Evolutionary conservation across 139 green algal genomes (phyloP).

Genomic region (Chlamydomonas sphaeroides): DNA sequence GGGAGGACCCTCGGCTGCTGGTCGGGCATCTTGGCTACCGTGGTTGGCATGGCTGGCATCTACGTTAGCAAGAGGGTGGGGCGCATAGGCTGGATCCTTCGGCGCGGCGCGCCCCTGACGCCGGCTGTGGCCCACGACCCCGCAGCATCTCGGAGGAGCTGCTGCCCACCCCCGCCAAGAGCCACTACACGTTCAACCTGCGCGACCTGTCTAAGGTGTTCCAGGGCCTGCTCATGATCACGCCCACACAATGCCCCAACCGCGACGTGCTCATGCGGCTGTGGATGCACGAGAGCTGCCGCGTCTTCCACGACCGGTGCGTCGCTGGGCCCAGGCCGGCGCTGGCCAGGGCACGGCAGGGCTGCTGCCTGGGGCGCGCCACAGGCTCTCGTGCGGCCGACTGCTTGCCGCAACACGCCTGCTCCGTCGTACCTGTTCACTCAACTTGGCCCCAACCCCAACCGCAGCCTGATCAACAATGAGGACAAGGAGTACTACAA

Average conservation of each 20-base stretch:
- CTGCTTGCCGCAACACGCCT: too few relatives aligned
- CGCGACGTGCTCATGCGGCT: slow-evolving; percentile 68
- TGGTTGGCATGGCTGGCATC: too few relatives aligned
- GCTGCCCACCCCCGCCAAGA: slow-evolving; percentile 81
- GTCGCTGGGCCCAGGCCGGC: background rate
- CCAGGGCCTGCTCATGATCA: slow-evolving; percentile 82
- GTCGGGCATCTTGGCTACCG: too few relatives aligned
- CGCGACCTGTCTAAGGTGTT: slow-evolving; percentile 86
- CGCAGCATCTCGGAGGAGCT: slow-evolving; percentile 73
- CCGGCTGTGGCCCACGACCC: too few relatives aligned
- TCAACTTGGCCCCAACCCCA: too few relatives aligned
- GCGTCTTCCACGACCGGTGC: slow-evolving; percentile 87
- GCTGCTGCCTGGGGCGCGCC: background rate
- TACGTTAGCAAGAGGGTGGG: too few relatives aligned
- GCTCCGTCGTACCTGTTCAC: too few relatives aligned
- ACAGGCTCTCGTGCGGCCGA: too few relatives aligned
- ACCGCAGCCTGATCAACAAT: slow-evolving; percentile 71
- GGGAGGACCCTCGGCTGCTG: too few relatives aligned
- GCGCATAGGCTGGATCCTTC: too few relatives aligned
- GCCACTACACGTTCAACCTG: slow-evolving; percentile 90
- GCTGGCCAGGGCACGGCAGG: too few relatives aligned
- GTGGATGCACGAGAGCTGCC: slow-evolving; percentile 84
- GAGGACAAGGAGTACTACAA: slow-evolving; percentile 84
- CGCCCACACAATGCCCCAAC: slow-evolving; percentile 48
- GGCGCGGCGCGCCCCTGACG: too few relatives aligned